Evolutionary conservation across 768 basidiomycete genomes (phyloP).

Genomic region (Russula olivacea): DNA sequence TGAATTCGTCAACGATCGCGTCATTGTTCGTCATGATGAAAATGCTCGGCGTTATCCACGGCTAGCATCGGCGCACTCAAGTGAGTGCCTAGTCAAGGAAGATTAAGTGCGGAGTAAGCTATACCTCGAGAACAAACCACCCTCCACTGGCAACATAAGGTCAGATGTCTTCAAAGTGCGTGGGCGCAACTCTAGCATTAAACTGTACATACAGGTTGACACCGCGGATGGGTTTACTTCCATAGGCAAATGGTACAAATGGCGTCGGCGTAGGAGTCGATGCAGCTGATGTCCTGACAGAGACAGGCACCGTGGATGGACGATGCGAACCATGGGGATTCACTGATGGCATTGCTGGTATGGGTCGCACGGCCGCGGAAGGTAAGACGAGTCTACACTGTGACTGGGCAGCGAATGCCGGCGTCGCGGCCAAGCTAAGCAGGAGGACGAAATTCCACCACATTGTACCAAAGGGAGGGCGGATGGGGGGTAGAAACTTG

Average conservation of each 20-base stretch:
- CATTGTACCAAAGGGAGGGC: neutral
- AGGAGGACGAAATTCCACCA: conserved; percentile 4
- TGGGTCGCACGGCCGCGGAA: conserved; percentile 12
- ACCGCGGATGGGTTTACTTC: conserved; percentile 44
- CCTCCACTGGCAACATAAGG: conserved; percentile 43
- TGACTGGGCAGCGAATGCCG: conserved; percentile 22
- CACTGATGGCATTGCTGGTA: conserved; percentile 7
- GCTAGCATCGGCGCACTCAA: conserved; percentile 34
- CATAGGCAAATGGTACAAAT: conserved; percentile 36
- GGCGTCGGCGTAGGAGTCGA: conserved; percentile 29
- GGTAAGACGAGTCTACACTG: conserved; percentile 27
- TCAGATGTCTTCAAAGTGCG: neutral
- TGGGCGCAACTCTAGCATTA: neutral
- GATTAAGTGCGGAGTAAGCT: conserved; percentile 7
- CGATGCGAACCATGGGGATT: no score
- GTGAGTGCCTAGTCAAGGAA: neutral
- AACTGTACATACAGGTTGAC: conserved; percentile 51
- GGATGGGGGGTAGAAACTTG: neutral
- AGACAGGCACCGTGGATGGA: no score
- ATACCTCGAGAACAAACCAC: conserved; percentile 58
- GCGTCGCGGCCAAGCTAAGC: neutral
- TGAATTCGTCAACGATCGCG: conserved; percentile 56
- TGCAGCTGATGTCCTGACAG: conserved; percentile 6
- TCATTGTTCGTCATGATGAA: conserved; percentile 57
- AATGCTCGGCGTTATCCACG: conserved; percentile 75